Percentiles rank a stretch among this genome's conserved stretches.
phyloP scores from a whole-genome alignment of 2,329 filamentous ascomycete species.

The Amphichorda felina region DNA sequence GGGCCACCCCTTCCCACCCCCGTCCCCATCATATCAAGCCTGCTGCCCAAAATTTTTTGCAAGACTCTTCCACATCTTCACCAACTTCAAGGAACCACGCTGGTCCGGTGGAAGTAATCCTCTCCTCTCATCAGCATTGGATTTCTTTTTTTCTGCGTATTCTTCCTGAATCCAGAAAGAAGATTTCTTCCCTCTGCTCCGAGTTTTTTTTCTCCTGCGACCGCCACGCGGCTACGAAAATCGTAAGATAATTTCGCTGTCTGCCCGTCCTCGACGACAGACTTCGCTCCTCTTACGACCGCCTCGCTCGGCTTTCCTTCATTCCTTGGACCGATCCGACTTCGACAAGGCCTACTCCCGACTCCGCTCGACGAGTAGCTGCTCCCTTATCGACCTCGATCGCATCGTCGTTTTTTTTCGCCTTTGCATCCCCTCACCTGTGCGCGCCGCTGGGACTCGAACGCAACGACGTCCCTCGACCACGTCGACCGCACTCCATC shows the following conservation, averaged over 20 bases:
- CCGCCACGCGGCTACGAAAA: slow-evolving; percentile 1
- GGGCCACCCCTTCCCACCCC: slow-evolving; percentile 17
- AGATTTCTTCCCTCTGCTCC: slow-evolving; percentile 12
- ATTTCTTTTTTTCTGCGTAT: slow-evolving; percentile 17
- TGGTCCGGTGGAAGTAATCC: slow-evolving; percentile 21
- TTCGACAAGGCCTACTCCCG: background rate
- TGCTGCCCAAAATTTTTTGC: slow-evolving; percentile 25
- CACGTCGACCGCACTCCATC: no score
- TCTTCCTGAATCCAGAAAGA: slow-evolving; percentile 11
- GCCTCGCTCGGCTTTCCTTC: slow-evolving; percentile 2
- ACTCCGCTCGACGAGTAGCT: background rate
- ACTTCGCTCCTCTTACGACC: slow-evolving; percentile 6
- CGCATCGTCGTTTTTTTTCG: slow-evolving; percentile 1
- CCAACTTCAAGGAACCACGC: slow-evolving; percentile 19
- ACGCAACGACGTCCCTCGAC: background rate
- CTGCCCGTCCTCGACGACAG: slow-evolving; percentile 4
- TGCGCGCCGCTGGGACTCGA: background rate
- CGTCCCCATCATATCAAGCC: slow-evolving; percentile 18
- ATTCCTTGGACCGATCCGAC: background rate
- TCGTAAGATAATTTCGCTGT: slow-evolving; percentile 4
- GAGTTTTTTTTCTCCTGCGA: slow-evolving; percentile 6
- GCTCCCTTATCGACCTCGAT: background rate
- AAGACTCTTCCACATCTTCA: slow-evolving; percentile 22
- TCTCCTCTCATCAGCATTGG: slow-evolving; percentile 15
- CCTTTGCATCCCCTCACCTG: background rate